These are phyloP conservation scores for Aspergillus wentii DNA, from an alignment of 495 filamentous ascomycete genomes.

Conservation along the genomic window DNA sequence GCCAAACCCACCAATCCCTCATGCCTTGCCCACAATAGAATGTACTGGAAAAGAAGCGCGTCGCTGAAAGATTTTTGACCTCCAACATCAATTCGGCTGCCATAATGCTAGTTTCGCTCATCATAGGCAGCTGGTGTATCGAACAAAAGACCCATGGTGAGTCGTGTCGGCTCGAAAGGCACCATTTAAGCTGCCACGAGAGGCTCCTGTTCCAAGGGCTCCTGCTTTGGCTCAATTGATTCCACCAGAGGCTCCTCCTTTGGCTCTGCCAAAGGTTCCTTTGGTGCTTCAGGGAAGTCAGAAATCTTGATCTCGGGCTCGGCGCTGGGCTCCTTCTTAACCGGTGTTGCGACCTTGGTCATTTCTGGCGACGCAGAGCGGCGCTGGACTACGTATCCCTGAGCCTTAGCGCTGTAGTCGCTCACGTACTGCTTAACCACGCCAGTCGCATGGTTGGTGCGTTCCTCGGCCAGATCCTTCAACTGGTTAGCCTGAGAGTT, in stretches of 20 bases:
- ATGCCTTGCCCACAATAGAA: neutral
- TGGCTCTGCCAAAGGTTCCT: constrained; percentile 53
- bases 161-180: neutral
- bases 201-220: constrained; percentile 26
- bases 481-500: constrained; percentile 79
- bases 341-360: constrained; percentile 29
- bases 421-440: constrained; percentile 75
- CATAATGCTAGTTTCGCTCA: neutral
- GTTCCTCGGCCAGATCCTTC: constrained; percentile 73
- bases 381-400: constrained; percentile 59
- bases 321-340: constrained; percentile 37
- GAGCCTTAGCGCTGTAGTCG: constrained; percentile 81
- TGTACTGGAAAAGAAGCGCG: too few species aligned
- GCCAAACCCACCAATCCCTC: neutral
- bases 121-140: neutral
- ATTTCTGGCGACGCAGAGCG: constrained; percentile 45
- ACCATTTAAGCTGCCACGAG: constrained; percentile 29
- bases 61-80: too few species aligned
- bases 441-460: constrained; percentile 70
- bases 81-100: neutral
- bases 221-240: constrained; percentile 21
- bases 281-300: constrained; percentile 67
- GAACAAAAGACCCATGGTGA: neutral
- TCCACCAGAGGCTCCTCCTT: constrained; percentile 43
- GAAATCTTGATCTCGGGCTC: constrained; percentile 49